Evolutionary conservation across 805 yeast species (phyloP).

Genomic region (Saccharomycopsis sp.): DNA sequence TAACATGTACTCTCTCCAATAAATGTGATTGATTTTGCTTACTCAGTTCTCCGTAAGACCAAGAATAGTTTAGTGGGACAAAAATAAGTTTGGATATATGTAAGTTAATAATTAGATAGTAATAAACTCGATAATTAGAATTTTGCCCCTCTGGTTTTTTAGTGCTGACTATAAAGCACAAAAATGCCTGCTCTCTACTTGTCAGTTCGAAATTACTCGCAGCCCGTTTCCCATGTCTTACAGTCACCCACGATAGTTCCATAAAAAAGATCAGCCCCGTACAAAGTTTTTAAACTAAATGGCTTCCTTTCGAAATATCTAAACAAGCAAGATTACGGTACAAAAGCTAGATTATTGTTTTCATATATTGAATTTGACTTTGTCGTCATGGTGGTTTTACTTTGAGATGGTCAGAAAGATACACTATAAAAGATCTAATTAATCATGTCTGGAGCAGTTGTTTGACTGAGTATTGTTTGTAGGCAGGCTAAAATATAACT

Average conservation of each 20-base stretch:
- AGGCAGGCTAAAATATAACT: too few relatives aligned
- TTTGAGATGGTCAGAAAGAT: not conserved
- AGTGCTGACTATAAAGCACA: not conserved
- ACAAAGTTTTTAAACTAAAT: not conserved
- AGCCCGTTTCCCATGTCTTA: not conserved
- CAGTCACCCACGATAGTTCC: not conserved
- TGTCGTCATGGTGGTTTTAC: not conserved
- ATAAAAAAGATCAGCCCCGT: not conserved
- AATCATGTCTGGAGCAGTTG: not conserved
- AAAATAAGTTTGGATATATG: not conserved
- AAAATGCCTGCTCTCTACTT: not conserved
- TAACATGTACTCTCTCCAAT: too few relatives aligned
- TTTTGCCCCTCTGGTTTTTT: not conserved
- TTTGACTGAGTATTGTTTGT: not conserved
- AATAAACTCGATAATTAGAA: not conserved
- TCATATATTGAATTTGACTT: not conserved
- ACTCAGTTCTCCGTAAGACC: not conserved
- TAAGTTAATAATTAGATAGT: not conserved
- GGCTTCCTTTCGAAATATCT: not conserved
- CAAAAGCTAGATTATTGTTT: too few relatives aligned
- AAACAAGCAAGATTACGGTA: too few relatives aligned
- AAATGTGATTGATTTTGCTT: too few relatives aligned
- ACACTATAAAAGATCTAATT: not conserved
- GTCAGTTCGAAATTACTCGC: not conserved
- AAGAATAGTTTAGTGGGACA: not conserved